A percentile compares a stretch with the other conserved stretches of the same genome.
Evolutionary conservation across 495 filamentous ascomycete species (phyloP).

Genomic region (Rhizodiscina lignyota): DNA sequence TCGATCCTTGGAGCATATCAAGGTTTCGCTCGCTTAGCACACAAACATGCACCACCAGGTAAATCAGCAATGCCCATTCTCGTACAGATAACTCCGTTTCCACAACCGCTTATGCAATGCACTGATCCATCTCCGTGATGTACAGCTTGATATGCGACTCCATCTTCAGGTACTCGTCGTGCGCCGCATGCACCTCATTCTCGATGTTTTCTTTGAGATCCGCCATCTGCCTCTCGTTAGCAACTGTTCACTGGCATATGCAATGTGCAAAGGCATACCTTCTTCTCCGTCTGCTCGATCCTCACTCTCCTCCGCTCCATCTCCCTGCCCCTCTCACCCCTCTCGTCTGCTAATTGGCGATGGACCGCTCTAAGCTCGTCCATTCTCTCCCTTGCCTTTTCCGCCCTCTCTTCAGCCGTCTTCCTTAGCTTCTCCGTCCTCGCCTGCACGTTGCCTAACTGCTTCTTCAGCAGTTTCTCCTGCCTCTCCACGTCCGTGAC

Average conservation of each 20-base stretch:
- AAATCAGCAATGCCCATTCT: too few relatives aligned
- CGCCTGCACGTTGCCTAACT: slow-evolving; percentile 67
- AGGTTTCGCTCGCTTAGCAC: too few relatives aligned
- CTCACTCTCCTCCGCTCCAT: slow-evolving; percentile 80
- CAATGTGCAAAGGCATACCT: slow-evolving; percentile 43
- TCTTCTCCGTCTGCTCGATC: slow-evolving; percentile 97
- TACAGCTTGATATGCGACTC: slow-evolving; percentile 94
- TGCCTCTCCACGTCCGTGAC: slow-evolving; percentile 81
- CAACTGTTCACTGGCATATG: background rate
- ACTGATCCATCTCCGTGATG: slow-evolving; percentile 97
- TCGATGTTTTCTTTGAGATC: slow-evolving; percentile 96
- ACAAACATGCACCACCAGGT: too few relatives aligned
- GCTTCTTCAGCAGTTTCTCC: slow-evolving; percentile 67
- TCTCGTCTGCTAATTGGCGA: slow-evolving; percentile 65
- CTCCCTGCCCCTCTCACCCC: slow-evolving; percentile 66
- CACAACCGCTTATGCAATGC: too few relatives aligned
- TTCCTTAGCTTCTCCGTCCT: slow-evolving; percentile 66
- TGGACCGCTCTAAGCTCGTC: slow-evolving; percentile 74
- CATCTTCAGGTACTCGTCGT: slow-evolving; percentile 90
- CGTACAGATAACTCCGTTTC: too few relatives aligned
- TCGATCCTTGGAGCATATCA: too few relatives aligned
- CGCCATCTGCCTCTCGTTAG: slow-evolving; percentile 52
- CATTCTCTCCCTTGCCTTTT: slow-evolving; percentile 69
- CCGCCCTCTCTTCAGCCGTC: slow-evolving; percentile 63
- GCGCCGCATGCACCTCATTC: slow-evolving; percentile 68